A percentile compares a stretch with the other conserved stretches of the same genome.
phyloP scores from a whole-genome alignment of 139 green algal species.

The Mesostigma viride region DNA sequence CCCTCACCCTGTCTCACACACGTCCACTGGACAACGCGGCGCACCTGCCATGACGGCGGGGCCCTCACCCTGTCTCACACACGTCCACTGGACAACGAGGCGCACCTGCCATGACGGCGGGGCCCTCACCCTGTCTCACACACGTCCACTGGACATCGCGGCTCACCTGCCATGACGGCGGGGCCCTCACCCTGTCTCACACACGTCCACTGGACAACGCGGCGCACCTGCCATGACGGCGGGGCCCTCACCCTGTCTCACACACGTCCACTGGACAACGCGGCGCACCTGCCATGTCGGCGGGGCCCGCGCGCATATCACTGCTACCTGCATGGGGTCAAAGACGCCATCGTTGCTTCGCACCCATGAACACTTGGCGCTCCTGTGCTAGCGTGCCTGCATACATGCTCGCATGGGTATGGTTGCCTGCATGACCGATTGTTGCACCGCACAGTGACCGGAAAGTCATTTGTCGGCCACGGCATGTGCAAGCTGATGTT shows the following conservation, averaged over 20 bases:
- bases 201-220: conserved; percentile 16
- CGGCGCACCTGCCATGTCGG: background rate
- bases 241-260: background rate
- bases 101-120: no score
- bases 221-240: conserved; percentile 8
- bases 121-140: no score
- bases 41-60: no score
- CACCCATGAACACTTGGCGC: background rate
- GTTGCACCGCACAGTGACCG: background rate
- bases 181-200: no score
- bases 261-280: background rate
- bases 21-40: no score
- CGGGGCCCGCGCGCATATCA: background rate
- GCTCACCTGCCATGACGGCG: no score
- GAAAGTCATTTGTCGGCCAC: no score
- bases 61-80: no score
- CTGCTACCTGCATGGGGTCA: background rate
- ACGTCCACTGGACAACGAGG: no score
- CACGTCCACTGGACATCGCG: no score
- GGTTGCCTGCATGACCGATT: background rate
- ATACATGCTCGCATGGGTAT: background rate
- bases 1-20: no score
- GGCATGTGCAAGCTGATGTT: no score
- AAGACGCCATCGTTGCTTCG: background rate
- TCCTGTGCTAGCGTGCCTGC: background rate